These are phyloP conservation scores for Citrus medica DNA, from an alignment of 345 rosid species.

Conservation along the genomic window DNA sequence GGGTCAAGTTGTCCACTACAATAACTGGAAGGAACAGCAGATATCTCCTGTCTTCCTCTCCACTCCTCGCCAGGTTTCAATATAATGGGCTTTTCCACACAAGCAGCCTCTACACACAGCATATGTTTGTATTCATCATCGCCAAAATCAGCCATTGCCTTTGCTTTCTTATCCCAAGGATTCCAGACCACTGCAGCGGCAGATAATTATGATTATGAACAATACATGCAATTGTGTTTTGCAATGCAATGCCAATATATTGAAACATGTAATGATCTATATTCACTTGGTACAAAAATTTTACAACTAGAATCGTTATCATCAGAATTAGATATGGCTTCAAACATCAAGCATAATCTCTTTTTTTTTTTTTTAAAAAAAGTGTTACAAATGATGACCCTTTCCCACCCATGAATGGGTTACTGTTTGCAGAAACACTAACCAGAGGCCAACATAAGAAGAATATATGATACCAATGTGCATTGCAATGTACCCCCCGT, in stretches of 20 bases:
- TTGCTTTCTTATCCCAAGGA: constrained; percentile 65
- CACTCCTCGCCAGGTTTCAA: constrained; percentile 67
- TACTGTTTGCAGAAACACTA: neutral
- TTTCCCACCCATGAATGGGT: neutral
- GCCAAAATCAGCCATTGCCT: constrained; percentile 51
- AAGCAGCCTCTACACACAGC: constrained; percentile 65
- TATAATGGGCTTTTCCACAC: constrained; percentile 49
- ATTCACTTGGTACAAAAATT: neutral
- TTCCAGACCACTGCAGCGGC: constrained; percentile 56
- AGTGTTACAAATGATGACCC: neutral
- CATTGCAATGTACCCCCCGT: neutral
- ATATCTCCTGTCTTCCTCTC: constrained; percentile 54
- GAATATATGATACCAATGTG: neutral
- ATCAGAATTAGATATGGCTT: neutral
- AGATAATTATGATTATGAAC: neutral
- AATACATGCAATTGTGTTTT: neutral
- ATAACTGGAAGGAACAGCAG: constrained; percentile 57
- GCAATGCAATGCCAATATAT: neutral
- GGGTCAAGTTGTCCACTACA: constrained; percentile 67
- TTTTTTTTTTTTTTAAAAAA: too few species aligned
- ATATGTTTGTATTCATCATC: constrained; percentile 58
- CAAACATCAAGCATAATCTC: neutral
- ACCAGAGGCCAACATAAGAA: neutral
- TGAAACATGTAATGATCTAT: neutral
- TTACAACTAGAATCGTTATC: neutral